A percentile compares a stretch with the other conserved stretches of the same genome.
phyloP scores from a whole-genome alignment of 441 rosid species.

The Mallotus japonicus region DNA sequence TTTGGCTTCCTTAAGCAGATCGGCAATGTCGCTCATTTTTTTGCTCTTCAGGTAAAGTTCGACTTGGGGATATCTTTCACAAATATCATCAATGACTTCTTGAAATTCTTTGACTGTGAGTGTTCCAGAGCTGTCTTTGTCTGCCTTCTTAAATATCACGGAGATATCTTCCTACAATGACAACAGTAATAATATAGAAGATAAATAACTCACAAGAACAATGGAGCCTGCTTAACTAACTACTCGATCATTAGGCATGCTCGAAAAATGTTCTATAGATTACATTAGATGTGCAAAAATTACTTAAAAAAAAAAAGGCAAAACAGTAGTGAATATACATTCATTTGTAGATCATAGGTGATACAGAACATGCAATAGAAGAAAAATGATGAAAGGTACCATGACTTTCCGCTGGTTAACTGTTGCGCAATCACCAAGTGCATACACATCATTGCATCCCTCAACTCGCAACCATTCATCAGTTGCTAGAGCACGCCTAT shows the following conservation, averaged over 20 bases:
- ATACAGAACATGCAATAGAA: background rate
- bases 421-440: slow-evolving; percentile 98
- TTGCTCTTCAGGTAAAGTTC: slow-evolving; percentile 78
- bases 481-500: slow-evolving; percentile 88
- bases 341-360: background rate
- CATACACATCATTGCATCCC: slow-evolving; percentile 63
- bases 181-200: background rate
- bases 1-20: slow-evolving; percentile 63
- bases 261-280: background rate
- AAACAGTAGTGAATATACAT: background rate
- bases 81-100: slow-evolving; percentile 72
- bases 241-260: background rate
- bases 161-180: slow-evolving; percentile 71
- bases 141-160: slow-evolving; percentile 84
- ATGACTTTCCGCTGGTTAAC: slow-evolving; percentile 95
- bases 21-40: slow-evolving; percentile 58
- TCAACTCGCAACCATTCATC: slow-evolving; percentile 98
- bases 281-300: background rate
- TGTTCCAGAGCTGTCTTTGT: slow-evolving; percentile 87
- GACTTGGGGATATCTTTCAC: slow-evolving; percentile 91
- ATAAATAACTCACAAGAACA: background rate
- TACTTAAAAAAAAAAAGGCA: background rate
- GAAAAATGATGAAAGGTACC: slow-evolving; percentile 37
- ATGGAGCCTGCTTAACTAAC: background rate
- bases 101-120: slow-evolving; percentile 79